These are phyloP conservation scores for Phylloporus arenicola DNA, from an alignment of 768 basidiomycete species.

Conservation along the genomic window DNA sequence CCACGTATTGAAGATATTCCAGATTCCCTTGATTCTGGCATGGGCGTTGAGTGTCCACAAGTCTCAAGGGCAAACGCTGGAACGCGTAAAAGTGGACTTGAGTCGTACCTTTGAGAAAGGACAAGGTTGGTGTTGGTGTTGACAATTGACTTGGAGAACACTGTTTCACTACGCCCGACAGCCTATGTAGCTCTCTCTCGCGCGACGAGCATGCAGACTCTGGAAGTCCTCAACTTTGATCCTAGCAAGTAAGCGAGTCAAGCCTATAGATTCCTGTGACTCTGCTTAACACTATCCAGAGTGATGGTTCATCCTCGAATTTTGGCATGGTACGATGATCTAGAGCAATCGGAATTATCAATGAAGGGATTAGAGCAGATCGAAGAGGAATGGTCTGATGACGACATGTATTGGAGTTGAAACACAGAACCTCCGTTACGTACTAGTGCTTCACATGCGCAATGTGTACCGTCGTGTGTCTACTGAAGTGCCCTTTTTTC, in stretches of 20 bases:
- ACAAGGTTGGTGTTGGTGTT: conserved; percentile 45
- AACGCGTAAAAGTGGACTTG: conserved; percentile 78
- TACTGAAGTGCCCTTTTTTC: no score
- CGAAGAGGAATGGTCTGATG: conserved; percentile 21
- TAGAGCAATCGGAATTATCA: conserved; percentile 16
- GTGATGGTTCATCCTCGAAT: conserved; percentile 63
- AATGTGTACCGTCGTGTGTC: not conserved
- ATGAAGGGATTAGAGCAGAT: conserved; percentile 10
- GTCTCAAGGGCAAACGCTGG: conserved; percentile 84
- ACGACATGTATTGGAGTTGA: conserved; percentile 28
- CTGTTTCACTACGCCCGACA: conserved; percentile 18
- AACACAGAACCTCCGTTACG: not conserved
- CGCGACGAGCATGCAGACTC: conserved; percentile 57
- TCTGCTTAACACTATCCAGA: conserved; percentile 30
- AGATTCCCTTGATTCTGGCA: conserved; percentile 64
- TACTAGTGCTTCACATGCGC: not conserved
- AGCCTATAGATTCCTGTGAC: not conserved
- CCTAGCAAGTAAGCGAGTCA: conserved; percentile 43
- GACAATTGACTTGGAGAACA: not conserved
- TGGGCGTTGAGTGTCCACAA: conserved; percentile 90
- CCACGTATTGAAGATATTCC: conserved; percentile 16
- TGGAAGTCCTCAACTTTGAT: conserved; percentile 64
- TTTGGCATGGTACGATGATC: conserved; percentile 47
- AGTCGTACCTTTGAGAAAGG: conserved; percentile 73
- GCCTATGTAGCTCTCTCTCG: conserved; percentile 72